These are phyloP conservation scores for Cryphonectria radicalis DNA, from an alignment of 2,329 filamentous ascomycete species.

Conservation along the genomic window DNA sequence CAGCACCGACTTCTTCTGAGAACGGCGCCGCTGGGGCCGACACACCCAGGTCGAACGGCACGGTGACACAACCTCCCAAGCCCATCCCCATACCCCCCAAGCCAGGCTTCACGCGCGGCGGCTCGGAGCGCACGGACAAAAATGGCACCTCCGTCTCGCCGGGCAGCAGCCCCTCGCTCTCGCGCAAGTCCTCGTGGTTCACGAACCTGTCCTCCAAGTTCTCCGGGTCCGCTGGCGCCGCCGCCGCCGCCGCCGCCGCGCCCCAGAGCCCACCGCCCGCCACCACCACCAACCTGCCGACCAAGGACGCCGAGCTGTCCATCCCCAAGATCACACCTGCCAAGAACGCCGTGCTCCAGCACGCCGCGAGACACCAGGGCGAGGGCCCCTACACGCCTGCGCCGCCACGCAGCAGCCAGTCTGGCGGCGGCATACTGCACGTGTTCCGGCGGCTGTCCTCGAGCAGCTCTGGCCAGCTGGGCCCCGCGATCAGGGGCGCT, in stretches of 20 bases:
- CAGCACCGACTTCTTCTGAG: constrained; percentile 25
- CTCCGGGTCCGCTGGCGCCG: constrained; percentile 53
- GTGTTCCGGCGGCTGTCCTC: constrained; percentile 78
- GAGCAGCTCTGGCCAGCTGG: constrained; percentile 56
- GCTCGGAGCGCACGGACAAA: constrained; percentile 38
- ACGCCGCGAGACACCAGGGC: constrained; percentile 59
- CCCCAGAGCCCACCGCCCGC: constrained; percentile 36
- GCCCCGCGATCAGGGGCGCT: constrained; percentile 49
- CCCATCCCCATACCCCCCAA: constrained; percentile 37
- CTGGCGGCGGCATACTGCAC: constrained; percentile 74
- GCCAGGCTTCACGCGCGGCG: constrained; percentile 38
- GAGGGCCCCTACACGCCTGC: constrained; percentile 73
- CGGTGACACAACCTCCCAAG: constrained; percentile 31
- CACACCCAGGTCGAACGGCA: constrained; percentile 24
- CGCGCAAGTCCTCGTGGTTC: constrained; percentile 84
- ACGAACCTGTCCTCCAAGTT: constrained; percentile 93
- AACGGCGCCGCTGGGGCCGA: constrained; percentile 18
- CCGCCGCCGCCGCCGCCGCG: background rate
- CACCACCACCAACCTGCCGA: constrained; percentile 40
- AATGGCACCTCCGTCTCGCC: constrained; percentile 35
- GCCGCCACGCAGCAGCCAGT: constrained; percentile 63
- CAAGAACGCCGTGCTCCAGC: constrained; percentile 64
- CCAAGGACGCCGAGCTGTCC: constrained; percentile 48
- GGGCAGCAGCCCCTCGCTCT: constrained; percentile 41
- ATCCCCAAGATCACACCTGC: constrained; percentile 54